Evolutionary conservation across 129 eudicot species (phyloP).

Genomic region (Tanacetum coccineum): DNA sequence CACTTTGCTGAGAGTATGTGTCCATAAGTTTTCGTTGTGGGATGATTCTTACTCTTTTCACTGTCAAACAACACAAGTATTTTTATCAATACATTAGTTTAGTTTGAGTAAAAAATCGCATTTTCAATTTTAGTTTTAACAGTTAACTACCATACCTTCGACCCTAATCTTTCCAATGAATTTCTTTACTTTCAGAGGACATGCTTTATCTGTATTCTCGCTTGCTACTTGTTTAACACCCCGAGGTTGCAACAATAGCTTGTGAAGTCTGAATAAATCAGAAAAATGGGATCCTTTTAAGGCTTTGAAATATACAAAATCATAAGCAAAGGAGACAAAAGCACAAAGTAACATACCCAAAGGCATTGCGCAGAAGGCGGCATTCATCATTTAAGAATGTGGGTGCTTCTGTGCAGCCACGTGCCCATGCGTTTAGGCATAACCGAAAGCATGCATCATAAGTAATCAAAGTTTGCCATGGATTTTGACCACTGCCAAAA

Average conservation of each 20-base stretch:
- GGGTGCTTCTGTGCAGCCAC: constrained; percentile 91
- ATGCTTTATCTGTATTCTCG: constrained; percentile 51
- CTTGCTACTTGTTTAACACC: constrained; percentile 46
- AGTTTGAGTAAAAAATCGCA: background rate
- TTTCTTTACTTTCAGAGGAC: constrained; percentile 56
- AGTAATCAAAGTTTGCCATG: constrained; percentile 78
- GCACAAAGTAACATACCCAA: constrained; percentile 52
- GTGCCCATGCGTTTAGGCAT: constrained; percentile 83
- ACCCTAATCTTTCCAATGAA: constrained; percentile 80
- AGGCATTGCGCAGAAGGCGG: constrained; percentile 68
- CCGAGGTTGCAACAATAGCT: constrained; percentile 75
- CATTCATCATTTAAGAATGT: constrained; percentile 81
- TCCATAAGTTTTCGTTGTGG: constrained; percentile 78
- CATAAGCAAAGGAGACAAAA: background rate
- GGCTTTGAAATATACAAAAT: background rate
- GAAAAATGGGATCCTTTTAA: constrained; percentile 1
- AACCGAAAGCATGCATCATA: constrained; percentile 92
- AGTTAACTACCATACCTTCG: constrained; percentile 54
- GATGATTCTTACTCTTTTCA: constrained; percentile 76
- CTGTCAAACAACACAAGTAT: constrained; percentile 40
- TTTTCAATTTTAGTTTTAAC: background rate
- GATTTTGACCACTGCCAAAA: constrained; percentile 73
- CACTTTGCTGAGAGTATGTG: constrained; percentile 68
- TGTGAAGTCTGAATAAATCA: constrained; percentile 50
- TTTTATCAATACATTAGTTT: background rate